Percentiles rank a stretch among this genome's conserved stretches.
Evolutionary conservation across 306 rosid genomes (phyloP).

Genomic region (Luffa aegyptiaca): DNA sequence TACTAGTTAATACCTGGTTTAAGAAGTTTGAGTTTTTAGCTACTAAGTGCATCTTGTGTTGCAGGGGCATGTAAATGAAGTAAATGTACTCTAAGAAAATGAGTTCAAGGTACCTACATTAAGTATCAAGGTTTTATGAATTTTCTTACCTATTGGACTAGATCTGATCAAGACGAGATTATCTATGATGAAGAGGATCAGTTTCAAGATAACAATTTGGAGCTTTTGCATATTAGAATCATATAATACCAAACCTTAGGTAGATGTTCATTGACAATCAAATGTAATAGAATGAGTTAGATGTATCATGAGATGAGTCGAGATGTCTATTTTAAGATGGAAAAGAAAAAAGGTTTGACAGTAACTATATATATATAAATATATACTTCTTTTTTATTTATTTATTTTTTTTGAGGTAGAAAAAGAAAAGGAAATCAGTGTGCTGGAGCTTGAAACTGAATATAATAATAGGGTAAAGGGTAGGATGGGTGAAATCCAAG

Average conservation of each 20-base stretch:
- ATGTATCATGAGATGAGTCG: too few relatives aligned
- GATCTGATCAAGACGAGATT: neutral
- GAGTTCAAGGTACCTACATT: neutral
- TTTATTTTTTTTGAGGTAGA: neutral
- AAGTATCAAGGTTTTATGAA: neutral
- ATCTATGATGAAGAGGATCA: neutral
- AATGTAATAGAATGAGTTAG: too few relatives aligned
- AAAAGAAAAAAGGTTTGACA: too few relatives aligned
- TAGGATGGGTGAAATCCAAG: conserved; percentile 1
- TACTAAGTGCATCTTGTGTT: neutral
- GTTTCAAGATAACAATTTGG: neutral
- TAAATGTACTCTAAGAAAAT: neutral
- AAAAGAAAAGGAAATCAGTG: neutral
- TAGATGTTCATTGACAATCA: too few relatives aligned
- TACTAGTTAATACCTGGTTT: neutral
- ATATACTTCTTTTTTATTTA: too few relatives aligned
- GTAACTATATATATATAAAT: too few relatives aligned
- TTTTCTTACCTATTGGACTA: neutral
- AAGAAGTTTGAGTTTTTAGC: neutral
- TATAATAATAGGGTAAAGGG: neutral
- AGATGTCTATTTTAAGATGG: too few relatives aligned
- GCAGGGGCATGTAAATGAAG: neutral
- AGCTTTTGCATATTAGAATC: neutral
- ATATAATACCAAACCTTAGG: too few relatives aligned
- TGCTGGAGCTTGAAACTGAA: neutral